Evolutionary conservation across 495 filamentous ascomycete genomes (phyloP), one percentile per base, ranked within the genome.

Genomic region (Aspergillus nidulans): DNA sequence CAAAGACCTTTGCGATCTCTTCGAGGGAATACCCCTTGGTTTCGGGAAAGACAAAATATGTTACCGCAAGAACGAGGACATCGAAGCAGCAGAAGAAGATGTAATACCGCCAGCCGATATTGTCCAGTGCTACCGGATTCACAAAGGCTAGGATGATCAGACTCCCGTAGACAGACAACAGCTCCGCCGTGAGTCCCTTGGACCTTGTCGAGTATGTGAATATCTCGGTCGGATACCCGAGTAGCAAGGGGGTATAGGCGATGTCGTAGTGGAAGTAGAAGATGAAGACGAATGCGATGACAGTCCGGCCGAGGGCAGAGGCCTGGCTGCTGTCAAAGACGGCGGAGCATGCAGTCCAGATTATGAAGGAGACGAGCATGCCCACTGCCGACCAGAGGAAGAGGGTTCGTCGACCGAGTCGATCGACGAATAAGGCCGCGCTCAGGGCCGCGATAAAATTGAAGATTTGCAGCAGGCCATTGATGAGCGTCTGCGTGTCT

Each of bases 131-230:
- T 20, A 85, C 72, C 0, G 82, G 81, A 72, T 86, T 85, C 61
- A 82, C 79, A 30, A 81, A 82, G 7, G 86, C 60, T 59, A 28
- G 12, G 6, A 18, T 68, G 38, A 79, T 71, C 28, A 77, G 77
- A 57, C 71, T 70, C 47, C 72, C 60, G 61, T 86, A 79, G 41
- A 85, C 77, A 24, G 77, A 81, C 48, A 87, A 74, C 60, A 82
- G 81, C 74, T 83, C 80, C 48, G 83, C 72, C 66, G 86, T 83
- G 72, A 87, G 81, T 39, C 85, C 85, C 74, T 88, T 90, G 39
- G 85, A 84, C 16, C 85, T 80, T 53, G 88, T 74, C 42, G 80
- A 77, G 71, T 84, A 90, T 0, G 85, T 85, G 12, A 86, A 70
- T 30, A 89, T 81, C 70, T 88, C 86, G 24, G 85, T 74, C 0